Percentiles rank a stretch among this genome's conserved stretches.
Conservation (phyloP, 148 eudicot species). For the Rhododendron williamsianum region DNA sequence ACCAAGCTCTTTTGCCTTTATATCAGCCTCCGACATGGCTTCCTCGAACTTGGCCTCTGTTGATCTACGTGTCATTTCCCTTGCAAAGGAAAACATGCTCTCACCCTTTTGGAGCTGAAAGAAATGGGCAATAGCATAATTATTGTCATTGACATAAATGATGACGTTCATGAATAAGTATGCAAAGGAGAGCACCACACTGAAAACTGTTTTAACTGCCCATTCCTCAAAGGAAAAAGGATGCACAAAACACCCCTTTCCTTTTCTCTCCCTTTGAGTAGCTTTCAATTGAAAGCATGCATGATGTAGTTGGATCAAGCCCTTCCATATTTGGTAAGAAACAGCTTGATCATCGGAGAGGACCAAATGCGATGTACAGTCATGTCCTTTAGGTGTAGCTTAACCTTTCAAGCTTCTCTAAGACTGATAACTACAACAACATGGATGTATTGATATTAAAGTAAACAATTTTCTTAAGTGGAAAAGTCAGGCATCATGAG, state of each 20-base stretch:
- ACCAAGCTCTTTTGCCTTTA: conserved; percentile 62
- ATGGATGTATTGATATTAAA: not conserved
- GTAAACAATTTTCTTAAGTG: not conserved
- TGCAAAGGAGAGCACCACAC: not conserved
- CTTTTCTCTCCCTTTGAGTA: not conserved
- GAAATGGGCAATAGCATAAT: not conserved
- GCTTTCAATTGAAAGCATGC: not conserved
- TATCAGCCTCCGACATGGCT: conserved; percentile 60
- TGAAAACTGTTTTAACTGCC: not conserved
- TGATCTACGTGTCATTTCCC: conserved; percentile 83
- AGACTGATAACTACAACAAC: not conserved
- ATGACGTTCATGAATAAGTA: not conserved
- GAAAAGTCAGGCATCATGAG: not conserved
- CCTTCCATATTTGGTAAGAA: not conserved
- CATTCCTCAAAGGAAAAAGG: not conserved
- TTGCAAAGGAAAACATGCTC: conserved; percentile 84
- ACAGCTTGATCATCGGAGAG: conserved; percentile 5
- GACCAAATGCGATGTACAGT: not conserved
- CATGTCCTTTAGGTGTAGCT: not conserved
- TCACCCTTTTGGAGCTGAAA: conserved; percentile 87
- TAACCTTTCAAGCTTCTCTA: not conserved
- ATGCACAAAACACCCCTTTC: not conserved
- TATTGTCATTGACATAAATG: not conserved
- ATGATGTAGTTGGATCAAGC: not conserved
- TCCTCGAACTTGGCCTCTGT: conserved; percentile 81